These are phyloP conservation scores for Lactarius vividus DNA, from an alignment of 768 basidiomycete species.

Conservation along the genomic window DNA sequence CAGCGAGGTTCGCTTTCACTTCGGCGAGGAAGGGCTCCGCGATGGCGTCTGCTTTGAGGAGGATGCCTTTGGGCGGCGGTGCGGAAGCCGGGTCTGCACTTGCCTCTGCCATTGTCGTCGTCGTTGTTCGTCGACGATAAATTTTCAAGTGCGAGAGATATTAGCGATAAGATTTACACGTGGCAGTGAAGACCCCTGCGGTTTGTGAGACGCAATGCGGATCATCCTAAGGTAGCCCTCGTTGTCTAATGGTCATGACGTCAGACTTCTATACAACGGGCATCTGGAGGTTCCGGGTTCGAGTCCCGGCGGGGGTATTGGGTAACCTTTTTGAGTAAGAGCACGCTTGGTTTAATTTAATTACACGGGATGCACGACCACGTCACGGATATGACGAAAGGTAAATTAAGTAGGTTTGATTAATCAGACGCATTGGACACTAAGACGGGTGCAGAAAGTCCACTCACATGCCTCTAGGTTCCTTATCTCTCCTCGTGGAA, in stretches of 20 bases:
- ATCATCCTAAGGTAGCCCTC: slow-evolving; percentile 45
- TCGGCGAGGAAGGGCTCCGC: slow-evolving; percentile 69
- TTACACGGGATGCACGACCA: too few relatives aligned
- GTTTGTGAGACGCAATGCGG: slow-evolving; percentile 1
- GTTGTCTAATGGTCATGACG: slow-evolving; percentile 91
- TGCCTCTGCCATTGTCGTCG: slow-evolving; percentile 4
- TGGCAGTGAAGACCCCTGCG: not conserved
- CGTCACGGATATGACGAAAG: too few relatives aligned
- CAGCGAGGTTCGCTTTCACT: slow-evolving; percentile 48
- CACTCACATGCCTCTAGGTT: not conserved
- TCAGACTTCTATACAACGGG: slow-evolving; percentile 67
- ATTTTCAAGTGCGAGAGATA: too few relatives aligned
- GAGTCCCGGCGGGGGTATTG: slow-evolving; percentile 74
- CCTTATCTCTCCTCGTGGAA: not conserved
- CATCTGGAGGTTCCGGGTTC: slow-evolving; percentile 87
- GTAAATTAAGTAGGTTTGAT: not conserved
- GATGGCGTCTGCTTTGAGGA: slow-evolving; percentile 77
- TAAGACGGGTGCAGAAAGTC: not conserved
- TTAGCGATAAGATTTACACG: not conserved
- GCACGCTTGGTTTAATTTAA: too few relatives aligned
- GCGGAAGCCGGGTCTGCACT: not conserved
- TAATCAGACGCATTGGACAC: not conserved
- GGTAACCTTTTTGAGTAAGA: slow-evolving; percentile 17
- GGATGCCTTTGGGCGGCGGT: slow-evolving; percentile 59
- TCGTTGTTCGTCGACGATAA: not conserved